Percentiles rank a stretch among this genome's conserved stretches.
Conservation (phyloP, 345 rosid species). For the Bruguiera gymnorhiza region DNA sequence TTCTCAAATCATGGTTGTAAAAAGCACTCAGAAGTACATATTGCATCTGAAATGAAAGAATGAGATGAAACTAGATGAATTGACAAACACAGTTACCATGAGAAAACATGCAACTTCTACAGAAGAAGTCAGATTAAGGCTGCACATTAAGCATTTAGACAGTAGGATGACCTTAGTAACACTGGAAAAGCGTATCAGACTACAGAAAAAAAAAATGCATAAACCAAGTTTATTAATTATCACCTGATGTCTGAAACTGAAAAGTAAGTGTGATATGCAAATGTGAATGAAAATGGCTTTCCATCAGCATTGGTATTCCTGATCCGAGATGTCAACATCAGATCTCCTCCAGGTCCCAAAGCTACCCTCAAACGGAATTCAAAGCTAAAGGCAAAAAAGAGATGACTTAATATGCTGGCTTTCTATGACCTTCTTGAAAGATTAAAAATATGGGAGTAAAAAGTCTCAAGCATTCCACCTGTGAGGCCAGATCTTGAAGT, state of each 20-base stretch:
- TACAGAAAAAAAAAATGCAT: neutral
- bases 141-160: neutral
- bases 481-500: slow-evolving; percentile 80
- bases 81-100: too few species aligned
- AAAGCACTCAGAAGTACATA: neutral
- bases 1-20: neutral
- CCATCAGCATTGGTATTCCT: slow-evolving; percentile 81
- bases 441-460: neutral
- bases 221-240: neutral
- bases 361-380: slow-evolving; percentile 89
- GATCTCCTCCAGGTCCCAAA: slow-evolving; percentile 74
- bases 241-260: slow-evolving; percentile 96
- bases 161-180: neutral
- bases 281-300: slow-evolving; percentile 84
- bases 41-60: too few species aligned
- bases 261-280: slow-evolving; percentile 94
- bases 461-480: slow-evolving; percentile 40
- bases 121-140: neutral
- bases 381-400: slow-evolving; percentile 44
- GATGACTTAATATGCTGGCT: slow-evolving; percentile 1
- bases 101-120: neutral
- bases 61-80: neutral
- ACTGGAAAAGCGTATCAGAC: neutral
- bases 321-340: slow-evolving; percentile 79
- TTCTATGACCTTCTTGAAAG: neutral